These are phyloP conservation scores for Colletotrichum sp. DNA, from an alignment of 2,329 filamentous ascomycete genomes.

Conservation along the genomic window DNA sequence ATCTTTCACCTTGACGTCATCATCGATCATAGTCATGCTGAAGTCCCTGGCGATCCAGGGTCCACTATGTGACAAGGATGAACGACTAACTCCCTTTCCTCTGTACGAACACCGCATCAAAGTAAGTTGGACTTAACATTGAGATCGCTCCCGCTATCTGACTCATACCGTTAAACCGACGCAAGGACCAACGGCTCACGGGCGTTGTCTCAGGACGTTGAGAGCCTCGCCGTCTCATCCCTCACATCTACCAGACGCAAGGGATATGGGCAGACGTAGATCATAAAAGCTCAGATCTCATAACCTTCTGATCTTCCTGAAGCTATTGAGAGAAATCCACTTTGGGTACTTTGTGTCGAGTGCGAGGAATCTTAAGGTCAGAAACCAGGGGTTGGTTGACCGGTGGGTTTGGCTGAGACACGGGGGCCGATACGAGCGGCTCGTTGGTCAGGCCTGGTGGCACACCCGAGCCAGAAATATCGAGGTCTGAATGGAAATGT, in stretches of 20 bases:
- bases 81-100: fast-evolving
- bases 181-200: neutral
- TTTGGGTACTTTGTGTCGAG: neutral
- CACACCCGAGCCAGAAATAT: neutral
- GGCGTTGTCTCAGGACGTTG: neutral
- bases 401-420: neutral
- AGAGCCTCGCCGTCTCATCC: neutral
- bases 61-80: fast-evolving
- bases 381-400: neutral
- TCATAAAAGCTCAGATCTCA: neutral
- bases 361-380: neutral
- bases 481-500: neutral
- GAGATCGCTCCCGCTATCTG: neutral
- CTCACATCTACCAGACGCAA: neutral
- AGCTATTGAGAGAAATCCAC: fast-evolving
- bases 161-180: neutral
- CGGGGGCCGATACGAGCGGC: neutral
- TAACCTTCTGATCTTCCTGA: neutral
- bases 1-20: neutral
- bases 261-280: neutral
- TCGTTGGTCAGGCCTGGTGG: neutral
- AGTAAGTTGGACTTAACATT: neutral
- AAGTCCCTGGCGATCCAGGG: neutral
- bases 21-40: fast-evolving
- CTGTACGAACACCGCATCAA: neutral